Percentiles rank a stretch among this genome's conserved stretches.
Evolutionary conservation across 1,284 basidiomycete species (phyloP).

Genomic region (Ceratobasidium sp.): DNA sequence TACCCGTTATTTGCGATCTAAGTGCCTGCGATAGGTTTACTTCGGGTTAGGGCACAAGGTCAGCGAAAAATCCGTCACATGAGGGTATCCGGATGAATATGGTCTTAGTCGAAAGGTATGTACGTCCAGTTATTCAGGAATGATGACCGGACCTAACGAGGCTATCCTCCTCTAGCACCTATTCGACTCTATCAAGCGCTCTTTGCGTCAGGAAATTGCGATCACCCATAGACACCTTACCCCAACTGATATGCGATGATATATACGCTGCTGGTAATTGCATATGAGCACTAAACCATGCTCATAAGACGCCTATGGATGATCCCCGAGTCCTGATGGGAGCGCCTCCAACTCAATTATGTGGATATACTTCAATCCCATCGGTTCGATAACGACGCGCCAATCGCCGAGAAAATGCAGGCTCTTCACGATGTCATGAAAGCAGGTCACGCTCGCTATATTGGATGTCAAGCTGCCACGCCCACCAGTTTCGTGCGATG

Average conservation of each 20-base stretch:
- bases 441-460: conserved; percentile 54
- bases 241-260: too few species aligned
- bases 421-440: conserved; percentile 50
- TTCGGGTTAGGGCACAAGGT: neutral
- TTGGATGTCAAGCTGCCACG: conserved; percentile 51
- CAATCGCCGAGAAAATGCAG: conserved; percentile 49
- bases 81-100: conserved; percentile 44
- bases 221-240: too few species aligned
- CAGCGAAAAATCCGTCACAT: conserved; percentile 32
- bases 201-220: too few species aligned
- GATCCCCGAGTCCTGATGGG: too few species aligned
- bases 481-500: conserved; percentile 47
- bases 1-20: neutral
- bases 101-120: conserved; percentile 49
- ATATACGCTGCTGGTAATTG: too few species aligned
- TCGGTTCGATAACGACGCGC: conserved; percentile 53
- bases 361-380: conserved; percentile 52
- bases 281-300: too few species aligned
- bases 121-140: neutral
- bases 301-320: too few species aligned
- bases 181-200: conserved; percentile 44
- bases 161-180: conserved; percentile 49
- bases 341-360: conserved; percentile 49
- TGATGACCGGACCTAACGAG: too few species aligned
- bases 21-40: neutral